Evolutionary conservation across 2,329 filamentous ascomycete genomes (phyloP), one percentile per base, ranked within the genome.

Genomic region (Ceratocystis huliohia): DNA sequence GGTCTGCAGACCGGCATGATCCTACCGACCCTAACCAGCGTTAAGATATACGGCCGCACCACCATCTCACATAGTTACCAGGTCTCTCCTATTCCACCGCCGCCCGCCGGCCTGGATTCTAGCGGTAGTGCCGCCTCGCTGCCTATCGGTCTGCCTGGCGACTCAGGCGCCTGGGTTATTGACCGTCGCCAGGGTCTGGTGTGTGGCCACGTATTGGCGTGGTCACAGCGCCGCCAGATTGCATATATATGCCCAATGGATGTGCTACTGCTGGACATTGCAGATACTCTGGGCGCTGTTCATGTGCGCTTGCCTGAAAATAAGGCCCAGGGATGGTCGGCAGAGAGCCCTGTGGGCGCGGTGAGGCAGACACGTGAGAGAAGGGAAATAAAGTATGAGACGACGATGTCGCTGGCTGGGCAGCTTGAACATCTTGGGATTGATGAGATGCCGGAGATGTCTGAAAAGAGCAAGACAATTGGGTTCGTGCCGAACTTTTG

Each of bases 171-270:
- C 0, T 97, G 93, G 93, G 84, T 97, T 3, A 85, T 96, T 17
- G 89, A 93, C 71, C 87, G 89, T 67, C 81, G 82, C 5, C 81
- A 86, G n/a, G 91, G 91, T 1, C 83, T 86, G 46, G 84, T 96
- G 2, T 94, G 90, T 71, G 93, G 93, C 0, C 93, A 96, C 72
- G 89, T 97, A 0, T 80, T 97, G 13, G 93, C 93, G 0, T 96
- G 88, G 86, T 93, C 88, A 70, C 83, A 86, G 69, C 84, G 86
- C 69, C 93, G 89, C 72, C 84, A 84, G 53, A 86, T 91, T 4
- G 91, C 91, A 0, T 97, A 96, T 74, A 94, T 97, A 69, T 94
- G 91, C 69, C 93, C 93, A 0, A 97, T 97, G 93, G 89, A 96
- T 67, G 82, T 96, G 1, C 77, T 96, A 13, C 80, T 97, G 10